phyloP scores from a whole-genome alignment of 257 asterid species.

The Eustoma russellianum region DNA sequence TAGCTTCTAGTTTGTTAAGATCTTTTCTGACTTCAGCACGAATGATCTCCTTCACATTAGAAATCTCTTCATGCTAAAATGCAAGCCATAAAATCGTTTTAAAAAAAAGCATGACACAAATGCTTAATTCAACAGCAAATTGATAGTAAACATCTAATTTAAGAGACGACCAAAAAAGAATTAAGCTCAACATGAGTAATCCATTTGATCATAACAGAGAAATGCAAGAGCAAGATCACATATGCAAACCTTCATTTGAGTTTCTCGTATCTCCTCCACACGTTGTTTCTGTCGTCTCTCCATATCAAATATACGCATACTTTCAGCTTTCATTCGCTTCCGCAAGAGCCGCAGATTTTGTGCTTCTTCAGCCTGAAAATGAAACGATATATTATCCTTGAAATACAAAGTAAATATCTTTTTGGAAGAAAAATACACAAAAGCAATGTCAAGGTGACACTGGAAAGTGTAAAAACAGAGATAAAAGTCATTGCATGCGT shows the following conservation, averaged over 20 bases:
- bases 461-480: too few relatives aligned
- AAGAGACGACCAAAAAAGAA: not conserved
- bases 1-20: conserved; percentile 47
- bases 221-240: conserved; percentile 2
- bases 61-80: conserved; percentile 71
- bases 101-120: conserved; percentile 1
- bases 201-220: not conserved
- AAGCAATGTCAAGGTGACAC: too few relatives aligned
- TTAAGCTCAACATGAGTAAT: not conserved
- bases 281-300: conserved; percentile 91
- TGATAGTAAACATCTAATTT: not conserved
- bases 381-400: not conserved
- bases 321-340: conserved; percentile 75
- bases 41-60: conserved; percentile 72
- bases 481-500: too few relatives aligned
- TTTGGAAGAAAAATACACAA: too few relatives aligned
- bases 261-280: conserved; percentile 69
- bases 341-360: conserved; percentile 33
- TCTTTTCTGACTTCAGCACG: conserved; percentile 57
- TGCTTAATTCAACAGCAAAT: not conserved
- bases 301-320: conserved; percentile 71
- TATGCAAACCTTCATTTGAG: conserved; percentile 63
- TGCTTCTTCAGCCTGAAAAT: conserved; percentile 84
- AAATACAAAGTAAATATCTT: not conserved
- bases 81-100: conserved; percentile 4